Evolutionary conservation across 2,329 filamentous ascomycete genomes (phyloP).

Genomic region (Colletotrichum chrysophilum): DNA sequence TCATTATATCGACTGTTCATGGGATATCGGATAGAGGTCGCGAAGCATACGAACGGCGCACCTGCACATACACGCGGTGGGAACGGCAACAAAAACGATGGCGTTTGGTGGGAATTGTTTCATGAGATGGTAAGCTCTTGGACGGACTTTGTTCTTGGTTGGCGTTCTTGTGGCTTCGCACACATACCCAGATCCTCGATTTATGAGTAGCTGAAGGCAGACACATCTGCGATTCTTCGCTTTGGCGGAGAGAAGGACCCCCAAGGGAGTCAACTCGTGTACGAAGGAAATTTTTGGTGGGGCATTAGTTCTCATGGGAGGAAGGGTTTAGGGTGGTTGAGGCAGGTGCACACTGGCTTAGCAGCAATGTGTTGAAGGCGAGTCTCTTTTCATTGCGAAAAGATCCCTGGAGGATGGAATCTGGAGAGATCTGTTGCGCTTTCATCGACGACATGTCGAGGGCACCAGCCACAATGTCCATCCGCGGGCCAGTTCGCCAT

Average conservation of each 20-base stretch:
- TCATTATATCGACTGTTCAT: neutral
- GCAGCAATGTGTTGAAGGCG: neutral
- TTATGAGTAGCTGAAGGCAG: constrained; percentile 9
- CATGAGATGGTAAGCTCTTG: neutral
- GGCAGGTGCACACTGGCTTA: neutral
- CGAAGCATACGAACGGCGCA: constrained; percentile 22
- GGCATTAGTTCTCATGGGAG: neutral
- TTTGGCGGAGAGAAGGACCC: neutral
- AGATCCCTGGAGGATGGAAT: neutral
- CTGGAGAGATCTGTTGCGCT: neutral
- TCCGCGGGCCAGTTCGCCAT: neutral
- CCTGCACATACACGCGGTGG: constrained; percentile 17
- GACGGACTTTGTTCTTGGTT: neutral
- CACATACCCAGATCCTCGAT: constrained; percentile 21
- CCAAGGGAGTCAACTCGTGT: neutral
- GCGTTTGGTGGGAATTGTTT: neutral
- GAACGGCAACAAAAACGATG: constrained; percentile 7
- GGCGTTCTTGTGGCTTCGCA: constrained; percentile 13
- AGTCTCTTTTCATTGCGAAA: neutral
- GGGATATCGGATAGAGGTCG: constrained; percentile 11
- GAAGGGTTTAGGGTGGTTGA: neutral
- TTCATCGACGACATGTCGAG: neutral
- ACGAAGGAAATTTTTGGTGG: neutral
- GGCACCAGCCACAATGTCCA: neutral
- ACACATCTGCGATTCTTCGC: constrained; percentile 9